Conservation (phyloP, 2,329 filamentous ascomycete genomes). For the Colletotrichum kahawae region DNA sequence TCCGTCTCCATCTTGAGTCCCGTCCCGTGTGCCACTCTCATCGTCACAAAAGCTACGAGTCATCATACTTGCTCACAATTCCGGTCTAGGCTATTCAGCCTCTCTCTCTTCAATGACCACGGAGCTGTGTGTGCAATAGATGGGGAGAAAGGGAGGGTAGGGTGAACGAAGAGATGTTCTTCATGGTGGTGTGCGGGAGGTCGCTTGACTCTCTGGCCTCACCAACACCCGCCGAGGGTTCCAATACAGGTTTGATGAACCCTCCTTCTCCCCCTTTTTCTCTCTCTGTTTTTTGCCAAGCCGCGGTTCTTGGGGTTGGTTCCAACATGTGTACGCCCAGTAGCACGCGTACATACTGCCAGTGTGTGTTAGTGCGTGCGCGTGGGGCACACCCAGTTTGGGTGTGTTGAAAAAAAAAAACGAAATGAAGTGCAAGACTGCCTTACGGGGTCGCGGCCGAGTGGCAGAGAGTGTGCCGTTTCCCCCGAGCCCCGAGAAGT, state of each 20-base stretch:
- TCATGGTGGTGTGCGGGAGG: background rate
- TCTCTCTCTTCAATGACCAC: background rate
- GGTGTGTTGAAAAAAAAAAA: background rate
- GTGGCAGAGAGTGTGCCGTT: background rate
- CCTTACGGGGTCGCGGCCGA: slow-evolving; percentile 4
- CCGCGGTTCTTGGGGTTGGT: slow-evolving; percentile 1
- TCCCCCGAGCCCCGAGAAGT: slow-evolving; percentile 5
- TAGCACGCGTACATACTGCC: background rate
- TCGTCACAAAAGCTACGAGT: slow-evolving; percentile 2
- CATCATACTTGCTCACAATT: background rate
- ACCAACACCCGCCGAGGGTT: background rate
- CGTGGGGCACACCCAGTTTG: background rate
- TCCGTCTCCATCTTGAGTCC: background rate
- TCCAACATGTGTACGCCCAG: background rate
- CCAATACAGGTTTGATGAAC: background rate
- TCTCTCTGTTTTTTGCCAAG: background rate
- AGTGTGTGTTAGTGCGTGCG: background rate
- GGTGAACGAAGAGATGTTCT: background rate
- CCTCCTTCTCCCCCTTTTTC: background rate
- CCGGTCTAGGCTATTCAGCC: background rate
- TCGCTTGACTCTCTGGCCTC: background rate
- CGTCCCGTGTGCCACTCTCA: background rate
- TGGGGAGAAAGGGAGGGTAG: background rate
- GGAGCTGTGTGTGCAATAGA: background rate
- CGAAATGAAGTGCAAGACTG: slow-evolving; percentile 5